Evolutionary conservation across 805 yeast species (phyloP).

Genomic region (Zygoascus ofunaensis): DNA sequence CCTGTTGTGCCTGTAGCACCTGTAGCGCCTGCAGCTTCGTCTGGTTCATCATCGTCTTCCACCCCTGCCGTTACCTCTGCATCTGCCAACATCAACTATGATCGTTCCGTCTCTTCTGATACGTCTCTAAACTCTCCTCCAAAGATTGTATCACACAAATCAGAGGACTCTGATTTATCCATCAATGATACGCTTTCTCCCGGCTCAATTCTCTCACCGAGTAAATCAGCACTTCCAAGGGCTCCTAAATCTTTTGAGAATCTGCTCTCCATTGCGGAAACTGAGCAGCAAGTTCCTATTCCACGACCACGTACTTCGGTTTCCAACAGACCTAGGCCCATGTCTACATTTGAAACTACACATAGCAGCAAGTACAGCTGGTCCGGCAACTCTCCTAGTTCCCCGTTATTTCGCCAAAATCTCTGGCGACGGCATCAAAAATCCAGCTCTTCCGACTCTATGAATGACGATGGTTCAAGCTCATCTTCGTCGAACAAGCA

Average conservation of each 20-base stretch:
- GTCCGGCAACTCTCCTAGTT: slow-evolving; percentile 26
- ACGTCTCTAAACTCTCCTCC: too few relatives aligned
- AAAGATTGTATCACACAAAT: too few relatives aligned
- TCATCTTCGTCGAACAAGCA: background rate
- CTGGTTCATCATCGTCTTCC: too few relatives aligned
- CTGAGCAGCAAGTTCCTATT: background rate
- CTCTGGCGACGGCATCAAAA: slow-evolving; percentile 58
- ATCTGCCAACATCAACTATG: too few relatives aligned
- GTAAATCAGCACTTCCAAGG: background rate
- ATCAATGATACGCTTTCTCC: background rate
- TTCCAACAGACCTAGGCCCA: slow-evolving; percentile 6
- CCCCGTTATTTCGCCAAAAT: slow-evolving; percentile 32
- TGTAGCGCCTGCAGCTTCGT: too few relatives aligned
- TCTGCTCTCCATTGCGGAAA: background rate
- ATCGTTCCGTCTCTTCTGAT: too few relatives aligned
- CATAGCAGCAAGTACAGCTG: background rate
- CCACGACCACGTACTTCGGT: background rate
- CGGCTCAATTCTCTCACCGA: background rate
- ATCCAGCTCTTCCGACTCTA: slow-evolving; percentile 48
- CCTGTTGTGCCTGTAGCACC: too few relatives aligned
- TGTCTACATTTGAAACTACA: slow-evolving; percentile 11
- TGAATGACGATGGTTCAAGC: background rate
- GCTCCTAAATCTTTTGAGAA: slow-evolving; percentile 2
- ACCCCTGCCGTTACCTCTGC: too few relatives aligned
- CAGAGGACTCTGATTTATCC: background rate